phyloP scores from a whole-genome alignment of 2,329 filamentous ascomycete genomes.

The Botrytis hyacinthi region DNA sequence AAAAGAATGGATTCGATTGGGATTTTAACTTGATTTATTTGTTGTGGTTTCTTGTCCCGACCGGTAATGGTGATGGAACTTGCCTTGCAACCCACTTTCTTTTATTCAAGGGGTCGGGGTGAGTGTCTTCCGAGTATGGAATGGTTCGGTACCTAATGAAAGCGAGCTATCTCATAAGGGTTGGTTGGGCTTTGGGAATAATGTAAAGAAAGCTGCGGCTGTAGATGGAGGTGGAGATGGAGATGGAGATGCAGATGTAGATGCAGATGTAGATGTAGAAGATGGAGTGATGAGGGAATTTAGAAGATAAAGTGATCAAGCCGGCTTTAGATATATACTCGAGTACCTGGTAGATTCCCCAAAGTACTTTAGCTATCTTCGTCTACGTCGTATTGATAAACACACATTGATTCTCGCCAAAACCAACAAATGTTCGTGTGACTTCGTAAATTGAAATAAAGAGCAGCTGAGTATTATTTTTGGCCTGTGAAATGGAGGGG shows the following conservation, averaged over 20 bases:
- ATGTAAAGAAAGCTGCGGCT: not conserved
- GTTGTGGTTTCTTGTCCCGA: not conserved
- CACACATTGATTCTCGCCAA: not conserved
- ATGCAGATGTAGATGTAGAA: no score
- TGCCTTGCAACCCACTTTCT: not conserved
- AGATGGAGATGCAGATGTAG: not conserved
- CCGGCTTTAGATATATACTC: not conserved
- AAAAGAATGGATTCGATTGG: not conserved
- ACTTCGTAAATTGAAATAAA: constrained; percentile 7
- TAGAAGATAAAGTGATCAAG: not conserved
- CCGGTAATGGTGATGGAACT: not conserved
- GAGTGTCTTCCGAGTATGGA: not conserved
- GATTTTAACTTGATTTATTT: not conserved
- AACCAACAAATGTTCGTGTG: constrained; percentile 14
- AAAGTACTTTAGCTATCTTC: not conserved
- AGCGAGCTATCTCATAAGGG: not conserved
- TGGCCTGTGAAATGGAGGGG: not conserved
- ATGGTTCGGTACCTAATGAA: not conserved
- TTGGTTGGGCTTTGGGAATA: not conserved
- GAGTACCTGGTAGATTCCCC: not conserved
- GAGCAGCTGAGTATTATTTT: constrained; percentile 6
- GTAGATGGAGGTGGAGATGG: not conserved
- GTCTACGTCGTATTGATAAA: not conserved
- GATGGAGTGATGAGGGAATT: not conserved
- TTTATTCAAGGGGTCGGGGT: not conserved